A percentile compares a stretch with the other conserved stretches of the same genome.
These are phyloP conservation scores for Cercospora zeina DNA, from an alignment of 2,329 filamentous ascomycete species.

Conservation along the genomic window DNA sequence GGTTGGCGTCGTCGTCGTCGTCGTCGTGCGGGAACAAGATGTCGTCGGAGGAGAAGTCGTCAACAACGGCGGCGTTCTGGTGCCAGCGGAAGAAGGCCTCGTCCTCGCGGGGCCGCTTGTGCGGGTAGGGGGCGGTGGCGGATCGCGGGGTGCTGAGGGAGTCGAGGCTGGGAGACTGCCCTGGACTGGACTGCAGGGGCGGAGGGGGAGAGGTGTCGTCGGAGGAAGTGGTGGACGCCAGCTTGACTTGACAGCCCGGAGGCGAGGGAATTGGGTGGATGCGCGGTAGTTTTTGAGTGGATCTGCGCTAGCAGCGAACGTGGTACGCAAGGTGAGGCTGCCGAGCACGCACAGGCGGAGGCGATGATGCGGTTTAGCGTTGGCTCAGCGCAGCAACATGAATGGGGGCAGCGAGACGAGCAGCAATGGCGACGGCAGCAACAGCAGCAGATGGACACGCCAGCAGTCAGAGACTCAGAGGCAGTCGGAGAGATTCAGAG, in stretches of 20 bases:
- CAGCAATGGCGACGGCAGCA: too few species aligned
- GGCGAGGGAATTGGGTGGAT: background rate
- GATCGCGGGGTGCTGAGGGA: conserved; percentile 33
- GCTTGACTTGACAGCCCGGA: conserved; percentile 15
- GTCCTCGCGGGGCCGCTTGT: conserved; percentile 22
- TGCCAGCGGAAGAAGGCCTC: conserved; percentile 27
- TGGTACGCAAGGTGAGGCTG: conserved; percentile 5
- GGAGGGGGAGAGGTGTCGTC: conserved; percentile 22
- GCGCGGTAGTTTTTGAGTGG: conserved; percentile 10
- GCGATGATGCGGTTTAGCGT: background rate
- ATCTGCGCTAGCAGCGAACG: conserved; percentile 13
- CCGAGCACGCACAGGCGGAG: background rate
- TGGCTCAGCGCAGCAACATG: too few species aligned
- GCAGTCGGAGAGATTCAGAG: too few species aligned
- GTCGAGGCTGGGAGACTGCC: conserved; percentile 33
- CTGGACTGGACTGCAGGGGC: conserved; percentile 21
- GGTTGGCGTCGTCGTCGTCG: conserved; percentile 26
- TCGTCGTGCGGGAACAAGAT: conserved; percentile 36
- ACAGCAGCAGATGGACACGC: background rate
- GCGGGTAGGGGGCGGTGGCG: background rate
- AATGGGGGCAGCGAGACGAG: too few species aligned
- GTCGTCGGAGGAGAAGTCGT: conserved; percentile 38
- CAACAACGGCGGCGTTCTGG: conserved; percentile 28
- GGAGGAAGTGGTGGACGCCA: conserved; percentile 17
- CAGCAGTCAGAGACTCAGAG: background rate